A percentile compares a stretch with the other conserved stretches of the same genome.
phyloP scores from a whole-genome alignment of 192 early-diverging fungal genomes.

The Allomyces macrogynus region DNA sequence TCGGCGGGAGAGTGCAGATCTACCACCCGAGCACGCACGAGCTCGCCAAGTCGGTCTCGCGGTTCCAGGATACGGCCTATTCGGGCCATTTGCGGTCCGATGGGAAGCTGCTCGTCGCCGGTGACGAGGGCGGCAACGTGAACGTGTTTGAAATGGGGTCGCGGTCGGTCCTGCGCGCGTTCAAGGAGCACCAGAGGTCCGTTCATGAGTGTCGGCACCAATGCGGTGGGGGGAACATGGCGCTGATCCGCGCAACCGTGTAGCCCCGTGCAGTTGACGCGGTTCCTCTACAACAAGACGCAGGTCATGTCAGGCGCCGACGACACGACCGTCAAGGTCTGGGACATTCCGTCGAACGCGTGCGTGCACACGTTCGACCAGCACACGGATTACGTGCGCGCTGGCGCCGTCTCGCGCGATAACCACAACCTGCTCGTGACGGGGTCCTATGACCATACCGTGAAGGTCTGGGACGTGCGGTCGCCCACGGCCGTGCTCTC shows the following conservation, averaged over 20 bases:
- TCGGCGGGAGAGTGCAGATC: conserved; percentile 74
- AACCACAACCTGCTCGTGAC: conserved; percentile 65
- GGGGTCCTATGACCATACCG: conserved; percentile 90
- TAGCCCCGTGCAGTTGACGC: conserved; percentile 60
- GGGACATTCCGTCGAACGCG: conserved; percentile 77
- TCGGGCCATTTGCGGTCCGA: conserved; percentile 60
- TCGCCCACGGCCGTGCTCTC: conserved; percentile 48
- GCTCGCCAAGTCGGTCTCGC: conserved; percentile 74
- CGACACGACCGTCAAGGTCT: conserved; percentile 76
- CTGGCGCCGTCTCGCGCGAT: conserved; percentile 43
- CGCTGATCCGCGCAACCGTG: neutral
- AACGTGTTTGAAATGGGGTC: conserved; percentile 54
- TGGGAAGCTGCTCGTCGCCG: conserved; percentile 79
- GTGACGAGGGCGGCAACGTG: conserved; percentile 72
- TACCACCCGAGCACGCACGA: conserved; percentile 65
- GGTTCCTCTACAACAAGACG: conserved; percentile 57
- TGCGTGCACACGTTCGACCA: conserved; percentile 45
- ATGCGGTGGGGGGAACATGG: too few species aligned
- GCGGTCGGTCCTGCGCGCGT: conserved; percentile 45
- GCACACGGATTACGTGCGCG: conserved; percentile 82
- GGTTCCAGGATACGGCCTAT: conserved; percentile 77
- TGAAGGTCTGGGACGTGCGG: conserved; percentile 80
- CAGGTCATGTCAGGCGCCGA: conserved; percentile 75
- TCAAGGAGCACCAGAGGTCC: conserved; percentile 33
- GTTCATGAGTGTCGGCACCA: too few species aligned